Evolutionary conservation across 495 filamentous ascomycete genomes (phyloP), one percentile per base, ranked within the genome.

Genomic region (Chaetomium cochliodes): DNA sequence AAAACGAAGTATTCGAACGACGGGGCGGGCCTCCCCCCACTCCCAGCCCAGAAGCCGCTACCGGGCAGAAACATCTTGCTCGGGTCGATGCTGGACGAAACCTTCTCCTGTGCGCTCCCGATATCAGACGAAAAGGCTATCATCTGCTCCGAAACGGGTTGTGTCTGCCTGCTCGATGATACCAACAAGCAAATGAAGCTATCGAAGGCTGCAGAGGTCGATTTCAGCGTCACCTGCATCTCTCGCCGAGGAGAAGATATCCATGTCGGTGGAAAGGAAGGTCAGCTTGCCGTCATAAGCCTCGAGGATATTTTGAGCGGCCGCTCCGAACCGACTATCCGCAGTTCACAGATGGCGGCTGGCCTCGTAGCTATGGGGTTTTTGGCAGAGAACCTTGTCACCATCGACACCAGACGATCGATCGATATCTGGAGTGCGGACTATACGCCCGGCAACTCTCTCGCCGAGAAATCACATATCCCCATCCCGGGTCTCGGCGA

Each of bases 91-190:
- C 85, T 91, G 6, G 92, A 97, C 60, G 86, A 85, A 7, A 92
- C 86, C 0, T 98, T 98, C 71, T 90, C 88, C 52, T 88, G 87
- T 65, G 84, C 90, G n/a, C 83, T 87, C 28, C 84, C 86, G 25
- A 84, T 97, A 54, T 88, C 90, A 13, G 86, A 92, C 22, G 77
- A 81, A 25, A 86, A 86, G 64, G 84, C 87, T 23, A 81, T 91
- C 62, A 82, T 90, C 39, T 92, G 89, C 77, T 87, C 89, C 42
- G 88, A 90, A 69, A 84, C 84, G 70, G 87, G 85, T 15, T 86
- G 88, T 72, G 81, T 96, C 57, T 96, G 91, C 73, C 73, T 93
- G 22, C 80, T 98, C 16, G 91, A 97, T 71, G 92, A 94, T 69
- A 83, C 76, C 20, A 87, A 87, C 54, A 87, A 87, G 54, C 81